Evolutionary conservation across 140 eudicot species (phyloP).

Genomic region (Stevia rebaudiana): DNA sequence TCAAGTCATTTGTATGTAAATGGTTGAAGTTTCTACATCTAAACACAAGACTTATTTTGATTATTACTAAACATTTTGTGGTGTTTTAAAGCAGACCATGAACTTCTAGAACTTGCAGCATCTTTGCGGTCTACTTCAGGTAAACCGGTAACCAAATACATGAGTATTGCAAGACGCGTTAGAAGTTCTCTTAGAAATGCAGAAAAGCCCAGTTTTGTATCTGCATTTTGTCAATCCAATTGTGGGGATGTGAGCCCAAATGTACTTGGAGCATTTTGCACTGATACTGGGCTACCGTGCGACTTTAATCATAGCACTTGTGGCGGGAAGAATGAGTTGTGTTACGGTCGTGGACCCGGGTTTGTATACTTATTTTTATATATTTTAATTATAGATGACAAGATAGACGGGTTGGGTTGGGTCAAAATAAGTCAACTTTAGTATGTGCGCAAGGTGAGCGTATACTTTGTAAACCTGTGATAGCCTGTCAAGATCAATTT

Average conservation of each 20-base stretch:
- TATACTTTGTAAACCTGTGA: too few species aligned
- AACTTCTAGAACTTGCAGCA: constrained; percentile 69
- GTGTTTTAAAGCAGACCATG: constrained; percentile 56
- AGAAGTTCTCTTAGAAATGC: constrained; percentile 66
- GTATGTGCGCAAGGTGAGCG: too few species aligned
- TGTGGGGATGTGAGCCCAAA: constrained; percentile 99
- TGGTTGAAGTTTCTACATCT: background rate
- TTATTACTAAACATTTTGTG: constrained; percentile 7
- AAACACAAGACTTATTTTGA: background rate
- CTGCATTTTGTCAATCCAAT: constrained; percentile 93
- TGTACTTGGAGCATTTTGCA: constrained; percentile 93
- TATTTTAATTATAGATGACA: background rate
- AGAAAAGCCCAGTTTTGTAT: constrained; percentile 67
- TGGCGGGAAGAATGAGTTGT: constrained; percentile 87
- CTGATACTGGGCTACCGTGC: constrained; percentile 84
- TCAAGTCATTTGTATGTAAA: background rate
- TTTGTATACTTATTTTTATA: constrained; percentile 24
- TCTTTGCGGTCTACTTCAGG: constrained; percentile 68
- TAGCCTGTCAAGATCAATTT: too few species aligned
- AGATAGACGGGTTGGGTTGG: background rate
- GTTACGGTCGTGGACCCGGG: constrained; percentile 98
- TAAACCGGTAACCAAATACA: constrained; percentile 51
- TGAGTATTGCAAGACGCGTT: constrained; percentile 76
- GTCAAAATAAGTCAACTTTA: background rate
- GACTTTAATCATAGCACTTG: constrained; percentile 96